phyloP scores from a whole-genome alignment of 345 rosid species.

The Rhodamnia argentea region DNA sequence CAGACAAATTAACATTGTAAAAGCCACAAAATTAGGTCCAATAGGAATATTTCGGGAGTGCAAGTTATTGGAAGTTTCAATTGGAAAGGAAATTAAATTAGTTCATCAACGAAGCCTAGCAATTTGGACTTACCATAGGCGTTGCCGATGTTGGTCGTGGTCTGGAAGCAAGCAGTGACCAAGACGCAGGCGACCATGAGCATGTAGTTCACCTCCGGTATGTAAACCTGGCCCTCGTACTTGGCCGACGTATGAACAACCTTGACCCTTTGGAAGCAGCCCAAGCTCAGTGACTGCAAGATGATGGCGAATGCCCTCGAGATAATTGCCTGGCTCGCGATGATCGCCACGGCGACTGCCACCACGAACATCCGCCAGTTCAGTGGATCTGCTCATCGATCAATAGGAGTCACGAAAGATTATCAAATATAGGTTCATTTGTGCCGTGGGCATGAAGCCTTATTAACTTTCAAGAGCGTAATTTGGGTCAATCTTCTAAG shows the following conservation, averaged over 20 bases:
- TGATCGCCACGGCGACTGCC: conserved; percentile 66
- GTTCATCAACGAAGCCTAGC: neutral
- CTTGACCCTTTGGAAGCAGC: conserved; percentile 78
- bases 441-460: neutral
- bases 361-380: conserved; percentile 76
- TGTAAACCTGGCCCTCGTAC: conserved; percentile 74
- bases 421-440: neutral
- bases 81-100: neutral
- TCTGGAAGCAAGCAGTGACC: conserved; percentile 34
- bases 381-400: conserved; percentile 25
- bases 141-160: conserved; percentile 52
- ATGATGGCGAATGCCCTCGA: conserved; percentile 60
- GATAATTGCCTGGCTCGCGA: conserved; percentile 88
- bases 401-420: neutral
- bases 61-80: neutral
- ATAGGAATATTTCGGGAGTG: neutral
- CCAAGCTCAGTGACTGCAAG: conserved; percentile 49
- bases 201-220: conserved; percentile 72
- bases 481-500: neutral
- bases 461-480: neutral
- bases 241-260: conserved; percentile 70
- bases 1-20: neutral
- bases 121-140: conserved; percentile 44
- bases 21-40: neutral
- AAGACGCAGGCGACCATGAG: conserved; percentile 65